A percentile compares a stretch with the other conserved stretches of the same genome.
phyloP scores from a whole-genome alignment of 345 rosid species.

The Excoecaria cochinchinensis region DNA sequence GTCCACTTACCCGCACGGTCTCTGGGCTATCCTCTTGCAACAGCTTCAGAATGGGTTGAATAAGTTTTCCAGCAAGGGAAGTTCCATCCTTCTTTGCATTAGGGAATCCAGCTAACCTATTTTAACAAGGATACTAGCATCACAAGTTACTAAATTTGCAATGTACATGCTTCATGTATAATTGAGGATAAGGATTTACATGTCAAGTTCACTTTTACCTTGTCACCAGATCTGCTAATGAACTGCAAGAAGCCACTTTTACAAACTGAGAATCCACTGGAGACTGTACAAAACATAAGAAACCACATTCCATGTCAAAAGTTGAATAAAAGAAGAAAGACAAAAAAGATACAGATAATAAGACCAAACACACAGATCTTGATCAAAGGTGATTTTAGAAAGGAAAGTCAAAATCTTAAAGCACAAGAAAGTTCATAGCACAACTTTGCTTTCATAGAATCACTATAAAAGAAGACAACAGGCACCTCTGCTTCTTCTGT shows the following conservation, averaged over 20 bases:
- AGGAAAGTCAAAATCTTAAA: background rate
- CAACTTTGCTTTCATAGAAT: background rate
- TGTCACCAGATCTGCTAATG: slow-evolving; percentile 64
- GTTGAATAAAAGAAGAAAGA: background rate
- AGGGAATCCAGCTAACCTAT: slow-evolving; percentile 71
- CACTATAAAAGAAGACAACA: background rate
- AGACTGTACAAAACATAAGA: slow-evolving; percentile 43
- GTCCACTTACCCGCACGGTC: slow-evolving; percentile 54
- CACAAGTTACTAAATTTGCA: background rate
- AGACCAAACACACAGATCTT: background rate
- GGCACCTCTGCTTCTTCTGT: background rate
- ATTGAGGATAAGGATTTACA: background rate
- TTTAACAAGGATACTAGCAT: slow-evolving; percentile 20
- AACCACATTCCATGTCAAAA: background rate
- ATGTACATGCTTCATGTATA: background rate
- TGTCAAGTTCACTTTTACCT: slow-evolving; percentile 44
- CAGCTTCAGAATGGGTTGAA: slow-evolving; percentile 65
- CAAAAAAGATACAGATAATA: background rate
- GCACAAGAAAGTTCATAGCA: background rate
- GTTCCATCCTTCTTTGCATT: slow-evolving; percentile 67
- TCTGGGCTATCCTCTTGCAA: slow-evolving; percentile 67
- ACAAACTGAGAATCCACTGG: slow-evolving; percentile 65
- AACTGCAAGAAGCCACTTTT: slow-evolving; percentile 70
- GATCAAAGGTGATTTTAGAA: background rate
- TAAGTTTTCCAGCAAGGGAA: slow-evolving; percentile 54